Evolutionary conservation across 495 filamentous ascomycete genomes (phyloP).

Genomic region (Cenococcum geophilum): DNA sequence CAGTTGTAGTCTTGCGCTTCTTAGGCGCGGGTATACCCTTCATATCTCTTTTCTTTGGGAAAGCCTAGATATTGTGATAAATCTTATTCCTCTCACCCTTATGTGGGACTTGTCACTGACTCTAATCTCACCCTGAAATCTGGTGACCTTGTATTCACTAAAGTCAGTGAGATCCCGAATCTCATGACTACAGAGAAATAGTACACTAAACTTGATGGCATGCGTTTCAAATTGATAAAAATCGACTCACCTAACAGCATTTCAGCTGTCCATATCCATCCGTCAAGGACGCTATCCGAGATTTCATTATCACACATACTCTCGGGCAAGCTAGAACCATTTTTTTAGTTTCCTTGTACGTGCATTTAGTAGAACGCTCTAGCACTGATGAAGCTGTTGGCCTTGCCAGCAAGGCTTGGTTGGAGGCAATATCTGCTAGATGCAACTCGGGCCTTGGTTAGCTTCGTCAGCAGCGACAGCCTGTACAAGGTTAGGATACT

Average conservation of each 20-base stretch:
- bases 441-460: background rate
- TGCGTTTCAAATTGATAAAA: background rate
- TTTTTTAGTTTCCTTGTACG: background rate
- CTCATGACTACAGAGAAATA: slow-evolving; percentile 33
- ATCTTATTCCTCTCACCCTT: slow-evolving; percentile 35
- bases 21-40: slow-evolving; percentile 33
- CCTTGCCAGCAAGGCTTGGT: background rate
- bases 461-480: background rate
- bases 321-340: no score
- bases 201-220: background rate
- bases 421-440: background rate
- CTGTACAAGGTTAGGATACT: background rate
- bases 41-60: slow-evolving; percentile 43
- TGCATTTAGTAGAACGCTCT: background rate
- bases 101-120: slow-evolving; percentile 27
- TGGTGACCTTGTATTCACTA: slow-evolving; percentile 45
- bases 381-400: background rate
- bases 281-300: background rate
- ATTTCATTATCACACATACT: background rate
- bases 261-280: background rate
- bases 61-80: slow-evolving; percentile 35
- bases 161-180: slow-evolving; percentile 43
- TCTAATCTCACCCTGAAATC: slow-evolving; percentile 42
- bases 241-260: slow-evolving; percentile 1
- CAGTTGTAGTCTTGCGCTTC: slow-evolving; percentile 28